Evolutionary conservation across 441 rosid genomes (phyloP).

Genomic region (Bruguiera hainesii): DNA sequence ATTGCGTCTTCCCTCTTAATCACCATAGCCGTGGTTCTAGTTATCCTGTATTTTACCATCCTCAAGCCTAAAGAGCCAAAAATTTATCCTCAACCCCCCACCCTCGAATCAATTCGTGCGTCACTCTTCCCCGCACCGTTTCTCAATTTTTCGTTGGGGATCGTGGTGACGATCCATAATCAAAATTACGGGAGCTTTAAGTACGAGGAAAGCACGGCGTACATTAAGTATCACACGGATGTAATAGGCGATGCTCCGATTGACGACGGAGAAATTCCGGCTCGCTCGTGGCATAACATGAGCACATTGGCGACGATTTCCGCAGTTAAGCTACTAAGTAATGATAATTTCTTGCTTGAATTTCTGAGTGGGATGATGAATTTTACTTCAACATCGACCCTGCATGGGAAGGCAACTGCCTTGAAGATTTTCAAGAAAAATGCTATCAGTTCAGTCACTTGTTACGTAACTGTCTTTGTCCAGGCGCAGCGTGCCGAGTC

Average conservation of each 20-base stretch:
- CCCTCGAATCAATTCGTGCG: conserved; percentile 8
- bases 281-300: conserved; percentile 32
- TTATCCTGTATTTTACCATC: conserved; percentile 34
- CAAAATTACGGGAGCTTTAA: conserved; percentile 43
- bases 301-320: conserved; percentile 22
- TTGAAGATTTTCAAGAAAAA: conserved; percentile 33
- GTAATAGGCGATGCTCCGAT: conserved; percentile 31
- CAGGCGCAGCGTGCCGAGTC: conserved; percentile 4
- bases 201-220: conserved; percentile 24
- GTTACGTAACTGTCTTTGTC: conserved; percentile 27
- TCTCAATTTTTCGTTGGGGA: conserved; percentile 33
- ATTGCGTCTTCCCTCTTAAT: conserved; percentile 21
- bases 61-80: conserved; percentile 45
- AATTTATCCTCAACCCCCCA: conserved; percentile 24
- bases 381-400: conserved; percentile 28
- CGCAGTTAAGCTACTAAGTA: conserved; percentile 19
- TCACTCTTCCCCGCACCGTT: not conserved
- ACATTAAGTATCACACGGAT: conserved; percentile 23
- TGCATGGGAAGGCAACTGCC: conserved; percentile 32
- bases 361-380: conserved; percentile 18
- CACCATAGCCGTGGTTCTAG: conserved; percentile 12
- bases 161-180: conserved; percentile 29
- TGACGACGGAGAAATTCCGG: conserved; percentile 22
- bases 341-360: conserved; percentile 19
- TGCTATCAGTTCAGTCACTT: conserved; percentile 24